A percentile compares a stretch with the other conserved stretches of the same genome.
Conservation (phyloP, 148 eudicot species). For the Nyssa sinensis region DNA sequence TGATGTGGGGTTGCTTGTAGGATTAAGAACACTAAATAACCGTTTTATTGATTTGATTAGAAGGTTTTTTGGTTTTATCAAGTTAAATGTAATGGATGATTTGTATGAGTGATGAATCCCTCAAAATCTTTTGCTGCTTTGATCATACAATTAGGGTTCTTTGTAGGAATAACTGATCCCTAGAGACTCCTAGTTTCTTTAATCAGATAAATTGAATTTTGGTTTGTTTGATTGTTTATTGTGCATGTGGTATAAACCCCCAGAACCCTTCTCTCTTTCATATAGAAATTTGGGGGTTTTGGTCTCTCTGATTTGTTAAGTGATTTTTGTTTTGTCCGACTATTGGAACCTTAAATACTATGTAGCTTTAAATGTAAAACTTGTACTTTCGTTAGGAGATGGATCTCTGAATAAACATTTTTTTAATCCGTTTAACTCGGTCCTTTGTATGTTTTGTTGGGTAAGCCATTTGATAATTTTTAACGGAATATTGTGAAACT, state of each 20-base stretch:
- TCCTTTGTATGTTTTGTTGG: background rate
- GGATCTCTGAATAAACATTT: background rate
- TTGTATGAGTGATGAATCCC: background rate
- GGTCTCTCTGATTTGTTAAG: background rate
- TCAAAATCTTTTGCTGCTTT: too few species aligned
- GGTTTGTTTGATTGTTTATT: background rate
- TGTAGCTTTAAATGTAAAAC: background rate
- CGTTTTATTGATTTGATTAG: background rate
- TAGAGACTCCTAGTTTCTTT: background rate
- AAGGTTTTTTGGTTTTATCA: background rate
- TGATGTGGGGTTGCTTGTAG: background rate
- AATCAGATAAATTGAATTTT: background rate
- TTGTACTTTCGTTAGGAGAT: background rate
- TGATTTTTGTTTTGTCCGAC: background rate
- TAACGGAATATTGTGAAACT: background rate
- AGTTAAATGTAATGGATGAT: too few species aligned
- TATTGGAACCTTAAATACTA: background rate
- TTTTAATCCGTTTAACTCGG: background rate
- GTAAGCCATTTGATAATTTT: background rate
- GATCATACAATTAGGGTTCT: background rate
- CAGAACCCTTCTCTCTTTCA: background rate
- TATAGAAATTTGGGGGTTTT: background rate
- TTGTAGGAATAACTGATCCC: background rate
- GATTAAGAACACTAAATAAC: background rate
- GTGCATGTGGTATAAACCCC: background rate